phyloP scores from a whole-genome alignment of 129 eudicot species.

The Helianthus tuberosus region DNA sequence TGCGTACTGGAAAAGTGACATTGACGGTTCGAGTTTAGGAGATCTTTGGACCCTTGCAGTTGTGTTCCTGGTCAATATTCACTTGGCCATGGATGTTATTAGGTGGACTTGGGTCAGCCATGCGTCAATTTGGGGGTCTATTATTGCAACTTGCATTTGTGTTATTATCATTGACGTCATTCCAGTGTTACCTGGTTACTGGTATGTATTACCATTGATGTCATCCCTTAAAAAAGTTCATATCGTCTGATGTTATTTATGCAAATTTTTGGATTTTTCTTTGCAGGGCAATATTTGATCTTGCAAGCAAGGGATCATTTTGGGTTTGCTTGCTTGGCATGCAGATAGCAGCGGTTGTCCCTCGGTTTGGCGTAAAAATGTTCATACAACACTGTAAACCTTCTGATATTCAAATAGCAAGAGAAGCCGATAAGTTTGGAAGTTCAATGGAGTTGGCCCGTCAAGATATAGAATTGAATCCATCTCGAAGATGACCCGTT shows the following conservation, averaged over 20 bases:
- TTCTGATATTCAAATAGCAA: conserved; percentile 76
- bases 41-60: conserved; percentile 92
- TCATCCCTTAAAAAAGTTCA: no score
- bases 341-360: conserved; percentile 59
- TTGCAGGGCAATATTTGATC: conserved; percentile 84
- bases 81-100: conserved; percentile 87
- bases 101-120: conserved; percentile 91
- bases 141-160: conserved; percentile 73
- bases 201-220: conserved; percentile 48
- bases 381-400: conserved; percentile 63
- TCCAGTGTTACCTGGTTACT: conserved; percentile 77
- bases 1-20: conserved; percentile 67
- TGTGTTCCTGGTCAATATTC: conserved; percentile 78
- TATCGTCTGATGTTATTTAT: not conserved
- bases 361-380: conserved; percentile 69
- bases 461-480: conserved; percentile 75
- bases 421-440: conserved; percentile 86
- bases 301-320: conserved; percentile 52
- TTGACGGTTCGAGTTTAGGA: conserved; percentile 81
- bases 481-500: conserved; percentile 42
- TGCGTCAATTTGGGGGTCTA: conserved; percentile 87
- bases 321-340: conserved; percentile 79
- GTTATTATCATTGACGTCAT: conserved; percentile 73
- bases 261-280: conserved; percentile 6
- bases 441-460: conserved; percentile 38